These are phyloP conservation scores for Trichoderma atroviride DNA, from an alignment of 2,329 filamentous ascomycete species.

Conservation along the genomic window DNA sequence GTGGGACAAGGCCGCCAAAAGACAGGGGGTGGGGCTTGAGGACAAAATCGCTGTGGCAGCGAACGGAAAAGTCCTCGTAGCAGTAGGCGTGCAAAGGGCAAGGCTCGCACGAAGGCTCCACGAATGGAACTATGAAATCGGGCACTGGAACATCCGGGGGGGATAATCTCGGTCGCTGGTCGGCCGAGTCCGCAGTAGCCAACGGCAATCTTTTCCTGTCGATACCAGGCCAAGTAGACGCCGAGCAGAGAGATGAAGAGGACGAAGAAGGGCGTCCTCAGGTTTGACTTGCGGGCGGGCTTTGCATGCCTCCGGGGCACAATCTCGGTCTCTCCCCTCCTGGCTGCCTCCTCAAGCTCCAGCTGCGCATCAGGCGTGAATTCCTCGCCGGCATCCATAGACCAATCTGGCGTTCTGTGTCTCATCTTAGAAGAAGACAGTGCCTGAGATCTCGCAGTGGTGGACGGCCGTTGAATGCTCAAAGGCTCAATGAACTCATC, in stretches of 20 bases:
- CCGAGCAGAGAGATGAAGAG: slow-evolving; percentile 70
- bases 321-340: slow-evolving; percentile 52
- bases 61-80: slow-evolving; percentile 73
- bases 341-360: slow-evolving; percentile 71
- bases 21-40: slow-evolving; percentile 82
- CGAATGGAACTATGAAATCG: slow-evolving; percentile 67
- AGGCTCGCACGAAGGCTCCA: slow-evolving; percentile 82
- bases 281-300: slow-evolving; percentile 46
- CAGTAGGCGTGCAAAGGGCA: slow-evolving; percentile 92
- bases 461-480: slow-evolving; percentile 36
- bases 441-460: slow-evolving; percentile 63
- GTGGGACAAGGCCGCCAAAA: slow-evolving; percentile 75
- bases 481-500: slow-evolving; percentile 38
- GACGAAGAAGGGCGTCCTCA: slow-evolving; percentile 69
- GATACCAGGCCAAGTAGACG: slow-evolving; percentile 79
- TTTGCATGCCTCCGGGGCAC: slow-evolving; percentile 48
- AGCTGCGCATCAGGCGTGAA: slow-evolving; percentile 91
- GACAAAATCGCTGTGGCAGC: slow-evolving; percentile 86
- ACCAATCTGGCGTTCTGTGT: slow-evolving; percentile 40
- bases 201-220: slow-evolving; percentile 93
- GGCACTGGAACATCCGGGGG: slow-evolving; percentile 61
- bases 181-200: slow-evolving; percentile 90
- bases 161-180: slow-evolving; percentile 55
- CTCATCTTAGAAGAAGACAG: slow-evolving; percentile 49
- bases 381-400: slow-evolving; percentile 77